These are phyloP conservation scores for Yamadazyma pseudoaaseri DNA, from an alignment of 1,139 yeast species.

Conservation along the genomic window DNA sequence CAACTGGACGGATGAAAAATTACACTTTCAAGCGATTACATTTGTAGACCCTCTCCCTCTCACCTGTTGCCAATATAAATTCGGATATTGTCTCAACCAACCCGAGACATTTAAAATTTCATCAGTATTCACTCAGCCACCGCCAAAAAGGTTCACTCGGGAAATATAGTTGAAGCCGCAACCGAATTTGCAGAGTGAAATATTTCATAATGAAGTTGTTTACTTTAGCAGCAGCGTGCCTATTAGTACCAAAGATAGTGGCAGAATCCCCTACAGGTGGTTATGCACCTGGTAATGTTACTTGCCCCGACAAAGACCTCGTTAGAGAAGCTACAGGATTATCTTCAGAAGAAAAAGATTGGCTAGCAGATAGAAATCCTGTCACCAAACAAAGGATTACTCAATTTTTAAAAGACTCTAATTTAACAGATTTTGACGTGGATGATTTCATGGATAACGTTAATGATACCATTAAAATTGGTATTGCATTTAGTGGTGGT, in stretches of 20 bases:
- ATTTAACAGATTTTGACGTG: slow-evolving; percentile 64
- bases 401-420: slow-evolving; percentile 58
- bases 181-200: too few species aligned
- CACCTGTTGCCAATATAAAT: too few species aligned
- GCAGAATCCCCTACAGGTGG: slow-evolving; percentile 49
- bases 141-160: too few species aligned
- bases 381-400: slow-evolving; percentile 56
- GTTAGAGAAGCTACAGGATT: slow-evolving; percentile 27
- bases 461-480: slow-evolving; percentile 35
- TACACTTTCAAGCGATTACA: too few species aligned
- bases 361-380: slow-evolving; percentile 54
- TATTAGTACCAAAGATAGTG: too few species aligned
- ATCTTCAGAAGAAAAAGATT: slow-evolving; percentile 37
- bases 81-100: too few species aligned
- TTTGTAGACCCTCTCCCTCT: too few species aligned
- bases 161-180: too few species aligned
- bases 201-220: background rate
- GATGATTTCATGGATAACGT: slow-evolving; percentile 43
- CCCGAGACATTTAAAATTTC: too few species aligned
- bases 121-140: too few species aligned
- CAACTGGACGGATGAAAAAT: too few species aligned
- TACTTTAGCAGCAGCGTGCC: background rate
- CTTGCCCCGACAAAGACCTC: slow-evolving; percentile 47
- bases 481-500: slow-evolving; percentile 47
- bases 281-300: slow-evolving; percentile 65